Evolutionary conservation across 805 yeast genomes (phyloP).

Genomic region (Blastobotrys robertii): DNA sequence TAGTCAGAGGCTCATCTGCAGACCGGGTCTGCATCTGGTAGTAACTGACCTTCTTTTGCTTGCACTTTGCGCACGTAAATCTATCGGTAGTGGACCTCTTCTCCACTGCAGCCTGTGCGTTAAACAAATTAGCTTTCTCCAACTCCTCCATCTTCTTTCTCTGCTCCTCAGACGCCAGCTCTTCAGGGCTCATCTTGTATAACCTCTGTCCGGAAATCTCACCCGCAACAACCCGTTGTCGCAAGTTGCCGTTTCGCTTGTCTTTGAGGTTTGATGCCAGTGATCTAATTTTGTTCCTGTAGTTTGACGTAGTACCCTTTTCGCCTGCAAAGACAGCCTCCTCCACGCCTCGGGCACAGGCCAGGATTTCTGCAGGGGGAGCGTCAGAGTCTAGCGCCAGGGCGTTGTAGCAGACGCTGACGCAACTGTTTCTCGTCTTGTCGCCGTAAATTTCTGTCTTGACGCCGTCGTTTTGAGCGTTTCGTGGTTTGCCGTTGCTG

Average conservation of each 20-base stretch:
- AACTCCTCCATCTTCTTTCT: constrained; percentile 77
- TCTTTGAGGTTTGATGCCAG: constrained; percentile 81
- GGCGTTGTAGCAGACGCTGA: constrained; percentile 79
- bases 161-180: constrained; percentile 87
- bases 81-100: constrained; percentile 94
- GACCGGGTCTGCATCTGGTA: constrained; percentile 97
- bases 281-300: constrained; percentile 77
- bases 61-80: constrained; percentile 96
- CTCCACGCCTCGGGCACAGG: constrained; percentile 64
- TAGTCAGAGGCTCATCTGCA: constrained; percentile 97
- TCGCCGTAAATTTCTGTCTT: constrained; percentile 60
- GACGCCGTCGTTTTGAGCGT: constrained; percentile 72
- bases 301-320: constrained; percentile 43
- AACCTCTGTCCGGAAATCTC: constrained; percentile 56
- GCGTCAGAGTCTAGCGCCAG: constrained; percentile 68
- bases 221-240: constrained; percentile 58
- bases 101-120: constrained; percentile 96
- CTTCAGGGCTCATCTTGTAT: constrained; percentile 81
- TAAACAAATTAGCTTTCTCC: constrained; percentile 81
- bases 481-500: constrained; percentile 50
- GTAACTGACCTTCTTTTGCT: constrained; percentile 91
- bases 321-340: constrained; percentile 54
- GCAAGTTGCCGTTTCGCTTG: constrained; percentile 77
- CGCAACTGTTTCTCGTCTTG: constrained; percentile 72
- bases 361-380: constrained; percentile 50